Evolutionary conservation across 352 stramenopile species (phyloP).

Genomic region (Pythium angustatum): DNA sequence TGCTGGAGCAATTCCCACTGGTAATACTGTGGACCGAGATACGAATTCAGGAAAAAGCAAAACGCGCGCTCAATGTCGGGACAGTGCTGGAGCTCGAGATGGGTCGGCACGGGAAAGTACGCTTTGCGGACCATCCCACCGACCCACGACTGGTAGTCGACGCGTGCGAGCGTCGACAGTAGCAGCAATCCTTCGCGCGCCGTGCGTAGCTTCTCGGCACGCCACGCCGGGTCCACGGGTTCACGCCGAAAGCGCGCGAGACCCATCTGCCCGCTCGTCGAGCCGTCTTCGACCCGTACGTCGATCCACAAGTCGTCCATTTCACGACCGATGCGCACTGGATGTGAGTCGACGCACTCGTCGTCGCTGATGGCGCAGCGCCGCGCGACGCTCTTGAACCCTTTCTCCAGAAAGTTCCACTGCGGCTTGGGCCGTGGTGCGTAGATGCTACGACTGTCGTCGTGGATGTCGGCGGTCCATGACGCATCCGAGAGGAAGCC

Average conservation of each 20-base stretch:
- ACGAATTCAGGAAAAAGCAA: slow-evolving; percentile 14
- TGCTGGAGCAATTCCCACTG: slow-evolving; percentile 10
- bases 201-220: not conserved
- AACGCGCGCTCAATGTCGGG: slow-evolving; percentile 7
- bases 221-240: not conserved
- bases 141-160: slow-evolving; percentile 19
- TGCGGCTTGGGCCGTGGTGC: not conserved
- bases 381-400: not conserved
- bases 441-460: not conserved
- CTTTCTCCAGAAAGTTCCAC: not conserved
- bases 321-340: slow-evolving; percentile 4
- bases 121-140: slow-evolving; percentile 4
- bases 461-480: not conserved
- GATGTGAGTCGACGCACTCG: not conserved
- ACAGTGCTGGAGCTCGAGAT: slow-evolving; percentile 2
- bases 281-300: slow-evolving; percentile 5
- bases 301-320: slow-evolving; percentile 14
- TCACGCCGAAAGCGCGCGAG: not conserved
- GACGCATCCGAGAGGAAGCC: not conserved
- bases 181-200: not conserved
- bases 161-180: not conserved
- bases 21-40: slow-evolving; percentile 5
- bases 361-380: slow-evolving; percentile 2
- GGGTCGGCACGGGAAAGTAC: not conserved
- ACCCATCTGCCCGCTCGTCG: not conserved